Percentiles rank a stretch among this genome's conserved stretches.
phyloP scores from a whole-genome alignment of 2,329 filamentous ascomycete genomes.

The Neofusicoccum umdonicola region DNA sequence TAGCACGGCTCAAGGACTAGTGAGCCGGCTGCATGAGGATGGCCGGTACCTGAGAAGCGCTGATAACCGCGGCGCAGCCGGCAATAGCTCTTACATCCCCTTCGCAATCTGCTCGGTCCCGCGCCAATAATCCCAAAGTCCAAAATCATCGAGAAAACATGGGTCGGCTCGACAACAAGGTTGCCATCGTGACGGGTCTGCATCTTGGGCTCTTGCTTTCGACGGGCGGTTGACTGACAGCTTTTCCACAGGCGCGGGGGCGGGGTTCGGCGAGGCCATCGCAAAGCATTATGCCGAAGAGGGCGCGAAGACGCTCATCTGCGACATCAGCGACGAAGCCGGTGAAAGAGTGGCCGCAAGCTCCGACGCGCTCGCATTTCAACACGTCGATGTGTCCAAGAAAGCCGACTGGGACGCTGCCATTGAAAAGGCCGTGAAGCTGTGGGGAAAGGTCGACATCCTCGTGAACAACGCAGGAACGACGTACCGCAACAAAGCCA shows the following conservation, averaged over 20 bases:
- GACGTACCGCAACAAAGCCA: conserved; percentile 51
- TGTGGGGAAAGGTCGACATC: conserved; percentile 58
- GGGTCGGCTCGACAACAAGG: conserved; percentile 51
- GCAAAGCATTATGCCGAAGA: conserved; percentile 58
- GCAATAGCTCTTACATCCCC: background rate
- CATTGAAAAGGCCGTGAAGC: conserved; percentile 52
- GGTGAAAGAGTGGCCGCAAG: conserved; percentile 50
- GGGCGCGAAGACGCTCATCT: conserved; percentile 61
- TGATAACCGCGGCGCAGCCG: conserved; percentile 9
- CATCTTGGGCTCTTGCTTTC: conserved; percentile 18
- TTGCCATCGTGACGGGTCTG: conserved; percentile 56
- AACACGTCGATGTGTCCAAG: conserved; percentile 54
- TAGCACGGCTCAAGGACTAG: conserved; percentile 7
- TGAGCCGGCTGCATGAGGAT: background rate
- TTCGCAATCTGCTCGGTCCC: background rate
- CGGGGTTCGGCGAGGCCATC: conserved; percentile 64
- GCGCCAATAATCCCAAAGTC: conserved; percentile 6
- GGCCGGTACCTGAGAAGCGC: background rate
- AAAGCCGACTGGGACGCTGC: conserved; percentile 53
- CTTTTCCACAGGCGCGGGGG: conserved; percentile 52
- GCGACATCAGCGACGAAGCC: conserved; percentile 57
- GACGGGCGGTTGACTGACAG: conserved; percentile 16
- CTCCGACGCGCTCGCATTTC: conserved; percentile 39
- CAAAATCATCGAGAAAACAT: conserved; percentile 22
- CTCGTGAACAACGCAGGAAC: conserved; percentile 61